Evolutionary conservation across 108 stramenopile genomes (phyloP).

Genomic region (Pseudonitzschia multistriata): DNA sequence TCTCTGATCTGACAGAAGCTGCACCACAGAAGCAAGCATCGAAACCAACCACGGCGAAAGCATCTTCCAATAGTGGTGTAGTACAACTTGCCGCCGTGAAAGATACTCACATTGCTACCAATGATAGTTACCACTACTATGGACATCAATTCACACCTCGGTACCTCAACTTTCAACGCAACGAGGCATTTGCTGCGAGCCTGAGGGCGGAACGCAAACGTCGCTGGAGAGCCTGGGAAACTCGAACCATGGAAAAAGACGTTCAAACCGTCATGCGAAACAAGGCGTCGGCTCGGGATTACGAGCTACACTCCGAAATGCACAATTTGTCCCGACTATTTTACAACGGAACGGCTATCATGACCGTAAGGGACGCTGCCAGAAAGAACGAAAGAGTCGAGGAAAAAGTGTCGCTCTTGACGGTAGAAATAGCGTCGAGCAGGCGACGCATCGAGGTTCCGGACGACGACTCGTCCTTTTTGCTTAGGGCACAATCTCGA

Average conservation of each 20-base stretch:
- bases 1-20: neutral
- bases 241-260: conserved; percentile 27
- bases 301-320: conserved; percentile 58
- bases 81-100: neutral
- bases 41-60: neutral
- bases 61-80: neutral
- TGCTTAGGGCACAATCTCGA: conserved; percentile 71
- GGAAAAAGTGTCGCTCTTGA: conserved; percentile 41
- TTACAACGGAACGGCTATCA: conserved; percentile 65
- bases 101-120: neutral
- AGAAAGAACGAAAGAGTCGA: conserved; percentile 34
- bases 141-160: conserved; percentile 43
- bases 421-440: conserved; percentile 57
- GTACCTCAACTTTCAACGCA: conserved; percentile 70
- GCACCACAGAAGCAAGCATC: neutral
- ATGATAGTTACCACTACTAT: conserved; percentile 12
- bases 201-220: conserved; percentile 71
- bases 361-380: conserved; percentile 52
- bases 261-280: conserved; percentile 44
- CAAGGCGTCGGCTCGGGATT: conserved; percentile 47
- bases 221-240: conserved; percentile 60
- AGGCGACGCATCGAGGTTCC: conserved; percentile 76
- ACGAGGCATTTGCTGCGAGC: conserved; percentile 74
- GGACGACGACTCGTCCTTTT: conserved; percentile 87
- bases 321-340: conserved; percentile 71